Evolutionary conservation across 2,329 filamentous ascomycete genomes (phyloP).

Genomic region (Calonectria naviculata): DNA sequence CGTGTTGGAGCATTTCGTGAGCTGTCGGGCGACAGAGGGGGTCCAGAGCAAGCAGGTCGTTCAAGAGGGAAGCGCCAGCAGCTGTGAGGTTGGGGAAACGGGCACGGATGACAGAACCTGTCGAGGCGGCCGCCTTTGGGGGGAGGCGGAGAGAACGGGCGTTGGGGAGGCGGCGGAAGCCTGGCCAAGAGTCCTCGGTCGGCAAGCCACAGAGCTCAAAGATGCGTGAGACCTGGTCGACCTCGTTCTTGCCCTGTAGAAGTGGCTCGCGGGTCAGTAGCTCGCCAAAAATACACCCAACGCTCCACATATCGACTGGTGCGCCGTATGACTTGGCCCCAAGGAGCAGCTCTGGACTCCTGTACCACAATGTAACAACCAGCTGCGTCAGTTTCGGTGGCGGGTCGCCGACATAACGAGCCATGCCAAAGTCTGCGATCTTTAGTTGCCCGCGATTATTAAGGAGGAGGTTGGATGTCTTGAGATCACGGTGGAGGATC

Average conservation of each 20-base stretch:
- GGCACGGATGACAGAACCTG: constrained; percentile 72
- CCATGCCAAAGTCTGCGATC: constrained; percentile 98
- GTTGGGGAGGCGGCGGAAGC: constrained; percentile 88
- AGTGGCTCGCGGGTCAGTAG: constrained; percentile 85
- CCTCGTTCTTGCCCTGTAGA: constrained; percentile 90
- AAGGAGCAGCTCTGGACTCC: constrained; percentile 88
- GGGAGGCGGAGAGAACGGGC: constrained; percentile 82
- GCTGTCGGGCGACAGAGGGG: constrained; percentile 79
- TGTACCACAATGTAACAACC: constrained; percentile 98
- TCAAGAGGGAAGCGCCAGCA: constrained; percentile 78
- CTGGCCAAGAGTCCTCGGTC: constrained; percentile 84
- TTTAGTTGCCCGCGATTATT: constrained; percentile 96
- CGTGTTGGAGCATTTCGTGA: constrained; percentile 78
- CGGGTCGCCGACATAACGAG: constrained; percentile 86
- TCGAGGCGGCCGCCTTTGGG: constrained; percentile 57
- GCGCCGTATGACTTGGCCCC: constrained; percentile 80
- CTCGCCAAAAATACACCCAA: constrained; percentile 96
- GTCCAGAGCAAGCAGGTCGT: constrained; percentile 77
- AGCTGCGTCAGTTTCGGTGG: constrained; percentile 85
- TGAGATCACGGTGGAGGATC: constrained; percentile 94
- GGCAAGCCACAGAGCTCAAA: constrained; percentile 92
- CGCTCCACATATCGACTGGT: constrained; percentile 93
- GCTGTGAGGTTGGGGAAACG: constrained; percentile 85
- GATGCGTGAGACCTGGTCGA: constrained; percentile 88
- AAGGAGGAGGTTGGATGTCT: constrained; percentile 93